Evolutionary conservation across 2,329 filamentous ascomycete species (phyloP).

Genomic region (Sporothrix globosa): DNA sequence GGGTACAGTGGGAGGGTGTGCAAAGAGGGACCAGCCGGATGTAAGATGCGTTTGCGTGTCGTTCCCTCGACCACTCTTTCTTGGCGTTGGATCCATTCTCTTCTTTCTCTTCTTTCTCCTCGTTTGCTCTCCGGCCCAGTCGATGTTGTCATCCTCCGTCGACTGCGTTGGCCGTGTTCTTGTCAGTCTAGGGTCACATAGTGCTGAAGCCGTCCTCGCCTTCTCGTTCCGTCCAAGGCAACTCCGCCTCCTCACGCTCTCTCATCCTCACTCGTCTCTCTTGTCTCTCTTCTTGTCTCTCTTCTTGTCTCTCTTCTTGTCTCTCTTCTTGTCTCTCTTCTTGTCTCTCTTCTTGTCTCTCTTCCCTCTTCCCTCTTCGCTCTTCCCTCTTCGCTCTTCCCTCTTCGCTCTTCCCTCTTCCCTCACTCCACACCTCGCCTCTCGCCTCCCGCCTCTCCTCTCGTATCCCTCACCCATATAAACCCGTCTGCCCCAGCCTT

Average conservation of each 20-base stretch:
- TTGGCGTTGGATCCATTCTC: conserved; percentile 3
- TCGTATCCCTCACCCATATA: conserved; percentile 21
- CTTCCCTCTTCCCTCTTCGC: too few species aligned
- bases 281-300: neutral
- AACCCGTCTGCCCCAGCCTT: conserved; percentile 6
- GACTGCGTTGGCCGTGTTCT: too few species aligned
- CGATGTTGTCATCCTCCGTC: too few species aligned
- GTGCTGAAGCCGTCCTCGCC: too few species aligned
- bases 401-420: neutral
- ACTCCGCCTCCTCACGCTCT: neutral
- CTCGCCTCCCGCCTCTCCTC: neutral
- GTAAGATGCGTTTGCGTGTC: conserved; percentile 19
- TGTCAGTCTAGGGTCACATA: too few species aligned
- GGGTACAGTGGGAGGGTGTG: conserved; percentile 1
- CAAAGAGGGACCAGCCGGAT: conserved; percentile 5
- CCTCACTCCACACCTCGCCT: neutral
- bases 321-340: neutral
- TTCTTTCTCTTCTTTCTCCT: neutral
- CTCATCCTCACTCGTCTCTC: neutral
- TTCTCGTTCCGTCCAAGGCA: too few species aligned
- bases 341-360: neutral
- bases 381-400: neutral
- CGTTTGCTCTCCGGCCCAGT: neutral
- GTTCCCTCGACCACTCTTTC: neutral
- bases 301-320: neutral